phyloP scores from a whole-genome alignment of 2,329 filamentous ascomycete genomes.

The Alternaria sp. region DNA sequence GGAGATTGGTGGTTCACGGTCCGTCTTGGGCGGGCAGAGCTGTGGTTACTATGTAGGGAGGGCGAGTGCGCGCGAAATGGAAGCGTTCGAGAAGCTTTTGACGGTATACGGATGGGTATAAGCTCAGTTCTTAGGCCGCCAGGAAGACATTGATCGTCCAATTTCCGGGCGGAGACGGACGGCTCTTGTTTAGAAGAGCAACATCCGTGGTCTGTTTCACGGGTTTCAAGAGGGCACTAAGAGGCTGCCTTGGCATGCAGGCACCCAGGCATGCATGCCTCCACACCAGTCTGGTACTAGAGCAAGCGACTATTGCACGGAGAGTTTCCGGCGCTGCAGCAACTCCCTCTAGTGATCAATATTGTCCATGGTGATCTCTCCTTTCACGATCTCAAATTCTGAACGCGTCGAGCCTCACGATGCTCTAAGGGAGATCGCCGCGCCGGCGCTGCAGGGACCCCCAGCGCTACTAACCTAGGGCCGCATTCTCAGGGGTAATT shows the following conservation, averaged over 20 bases:
- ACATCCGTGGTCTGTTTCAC: slow-evolving; percentile 25
- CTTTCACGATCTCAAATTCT: background rate
- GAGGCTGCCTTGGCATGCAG: slow-evolving; percentile 39
- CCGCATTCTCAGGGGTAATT: slow-evolving; percentile 27
- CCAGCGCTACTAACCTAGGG: slow-evolving; percentile 21
- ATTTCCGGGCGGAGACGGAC: slow-evolving; percentile 48
- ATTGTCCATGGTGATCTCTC: background rate
- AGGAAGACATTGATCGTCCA: slow-evolving; percentile 50
- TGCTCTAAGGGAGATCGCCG: slow-evolving; percentile 35
- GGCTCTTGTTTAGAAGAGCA: slow-evolving; percentile 46
- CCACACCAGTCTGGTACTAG: slow-evolving; percentile 36
- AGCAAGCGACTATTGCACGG: slow-evolving; percentile 39
- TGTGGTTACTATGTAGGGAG: slow-evolving; percentile 37
- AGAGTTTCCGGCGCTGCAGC: slow-evolving; percentile 26
- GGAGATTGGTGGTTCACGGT: slow-evolving; percentile 40
- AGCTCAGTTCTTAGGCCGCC: slow-evolving; percentile 44
- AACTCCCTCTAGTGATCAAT: slow-evolving; percentile 12
- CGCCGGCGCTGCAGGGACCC: slow-evolving; percentile 36
- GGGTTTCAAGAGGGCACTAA: slow-evolving; percentile 34
- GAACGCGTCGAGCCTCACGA: slow-evolving; percentile 10
- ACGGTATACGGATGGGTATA: slow-evolving; percentile 36
- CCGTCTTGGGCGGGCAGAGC: slow-evolving; percentile 35
- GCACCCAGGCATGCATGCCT: slow-evolving; percentile 37
- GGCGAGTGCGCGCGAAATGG: slow-evolving; percentile 33
- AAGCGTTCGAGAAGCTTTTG: slow-evolving; percentile 48